Evolutionary conservation across 768 basidiomycete species (phyloP).

Genomic region (Serendipita indica): DNA sequence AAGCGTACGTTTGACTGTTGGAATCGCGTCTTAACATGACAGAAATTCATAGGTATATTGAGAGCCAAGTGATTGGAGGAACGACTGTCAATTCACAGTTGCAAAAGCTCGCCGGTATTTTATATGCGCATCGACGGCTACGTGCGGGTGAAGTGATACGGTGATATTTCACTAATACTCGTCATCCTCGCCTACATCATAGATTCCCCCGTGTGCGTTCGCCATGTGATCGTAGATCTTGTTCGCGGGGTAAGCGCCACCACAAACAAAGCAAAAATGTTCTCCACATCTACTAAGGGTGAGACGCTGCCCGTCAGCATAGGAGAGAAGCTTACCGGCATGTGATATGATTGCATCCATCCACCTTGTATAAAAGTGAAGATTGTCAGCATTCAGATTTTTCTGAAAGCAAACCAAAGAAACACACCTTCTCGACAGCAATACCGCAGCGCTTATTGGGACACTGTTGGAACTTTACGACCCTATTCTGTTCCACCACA

Average conservation of each 20-base stretch:
- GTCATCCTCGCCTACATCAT: constrained; percentile 6
- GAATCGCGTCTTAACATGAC: background rate
- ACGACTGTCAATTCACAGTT: too few relatives aligned
- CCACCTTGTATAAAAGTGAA: constrained; percentile 12
- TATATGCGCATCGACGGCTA: too few relatives aligned
- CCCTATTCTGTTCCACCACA: background rate
- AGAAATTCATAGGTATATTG: background rate
- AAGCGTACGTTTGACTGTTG: background rate
- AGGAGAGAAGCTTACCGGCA: constrained; percentile 11
- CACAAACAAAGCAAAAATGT: constrained; percentile 20
- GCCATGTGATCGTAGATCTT: constrained; percentile 17
- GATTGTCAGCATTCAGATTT: too few relatives aligned
- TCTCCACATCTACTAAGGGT: constrained; percentile 16
- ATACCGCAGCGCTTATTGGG: too few relatives aligned
- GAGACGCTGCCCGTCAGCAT: background rate
- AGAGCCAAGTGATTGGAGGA: too few relatives aligned
- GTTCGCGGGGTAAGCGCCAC: background rate
- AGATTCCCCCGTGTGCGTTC: constrained; percentile 6
- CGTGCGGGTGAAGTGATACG: too few relatives aligned
- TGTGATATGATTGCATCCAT: constrained; percentile 21
- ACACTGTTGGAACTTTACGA: constrained; percentile 9
- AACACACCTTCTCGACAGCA: background rate
- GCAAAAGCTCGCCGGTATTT: too few relatives aligned
- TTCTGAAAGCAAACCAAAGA: background rate
- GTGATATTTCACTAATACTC: too few relatives aligned